Conservation (phyloP, 1,284 basidiomycete species). For the Neotropicomus parvogracilis region DNA sequence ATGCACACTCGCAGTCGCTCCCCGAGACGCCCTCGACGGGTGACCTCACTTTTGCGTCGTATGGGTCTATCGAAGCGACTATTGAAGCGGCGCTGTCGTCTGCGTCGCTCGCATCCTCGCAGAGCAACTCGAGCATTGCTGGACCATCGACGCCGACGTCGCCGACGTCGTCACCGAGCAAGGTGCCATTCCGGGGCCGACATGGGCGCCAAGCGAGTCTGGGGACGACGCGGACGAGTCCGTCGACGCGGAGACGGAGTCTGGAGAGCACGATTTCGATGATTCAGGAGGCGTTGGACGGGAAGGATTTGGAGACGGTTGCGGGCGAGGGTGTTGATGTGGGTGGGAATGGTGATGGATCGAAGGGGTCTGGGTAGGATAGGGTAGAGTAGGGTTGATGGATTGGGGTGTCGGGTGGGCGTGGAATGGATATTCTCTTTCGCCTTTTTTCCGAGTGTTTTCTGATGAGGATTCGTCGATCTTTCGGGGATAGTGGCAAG, state of each 20-base stretch:
- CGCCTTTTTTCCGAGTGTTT: too few species aligned
- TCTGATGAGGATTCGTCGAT: too few species aligned
- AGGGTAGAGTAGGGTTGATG: too few species aligned
- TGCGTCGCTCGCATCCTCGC: slow-evolving; percentile 35
- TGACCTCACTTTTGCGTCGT: slow-evolving; percentile 46
- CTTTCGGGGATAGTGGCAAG: too few species aligned
- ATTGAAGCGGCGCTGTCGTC: slow-evolving; percentile 48
- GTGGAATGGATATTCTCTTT: too few species aligned
- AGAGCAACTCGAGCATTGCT: slow-evolving; percentile 21
- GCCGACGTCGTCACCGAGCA: slow-evolving; percentile 37
- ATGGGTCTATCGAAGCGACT: slow-evolving; percentile 36
- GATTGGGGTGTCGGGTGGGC: too few species aligned
- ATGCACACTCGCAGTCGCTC: slow-evolving; percentile 41
- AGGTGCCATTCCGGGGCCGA: slow-evolving; percentile 63
- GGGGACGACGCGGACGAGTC: slow-evolving; percentile 95
- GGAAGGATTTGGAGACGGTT: slow-evolving; percentile 40
- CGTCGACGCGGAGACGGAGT: slow-evolving; percentile 87
- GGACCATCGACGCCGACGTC: slow-evolving; percentile 29
- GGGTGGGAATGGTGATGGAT: background rate
- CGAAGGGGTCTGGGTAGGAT: too few species aligned
- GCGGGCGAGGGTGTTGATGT: background rate
- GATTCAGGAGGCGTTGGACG: slow-evolving; percentile 87
- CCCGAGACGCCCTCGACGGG: slow-evolving; percentile 49
- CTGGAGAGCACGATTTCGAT: slow-evolving; percentile 95
- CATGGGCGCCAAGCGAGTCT: slow-evolving; percentile 87